Evolutionary conservation across 2,329 filamentous ascomycete genomes (phyloP).

Genomic region (Lecanicillium sp.): DNA sequence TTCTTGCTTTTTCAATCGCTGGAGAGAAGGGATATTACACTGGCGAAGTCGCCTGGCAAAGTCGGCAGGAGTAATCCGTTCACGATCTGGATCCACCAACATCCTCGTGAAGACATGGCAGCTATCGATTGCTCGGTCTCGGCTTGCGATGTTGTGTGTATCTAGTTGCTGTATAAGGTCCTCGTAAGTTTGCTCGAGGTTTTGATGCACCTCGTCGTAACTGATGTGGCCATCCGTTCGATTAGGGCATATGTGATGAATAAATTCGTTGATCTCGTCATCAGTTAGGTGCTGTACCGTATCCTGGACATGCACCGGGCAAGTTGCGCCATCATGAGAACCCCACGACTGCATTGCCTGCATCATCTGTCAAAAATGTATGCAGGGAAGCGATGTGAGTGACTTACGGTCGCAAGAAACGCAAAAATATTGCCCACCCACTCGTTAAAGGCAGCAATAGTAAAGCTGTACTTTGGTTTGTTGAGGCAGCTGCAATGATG

Average conservation of each 20-base stretch:
- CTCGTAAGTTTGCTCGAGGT: constrained; percentile 44
- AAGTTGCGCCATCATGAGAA: too few relatives aligned
- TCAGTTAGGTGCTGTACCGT: constrained; percentile 35
- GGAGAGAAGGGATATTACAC: constrained; percentile 41
- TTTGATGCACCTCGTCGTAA: constrained; percentile 43
- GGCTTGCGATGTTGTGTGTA: constrained; percentile 11
- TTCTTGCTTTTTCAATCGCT: constrained; percentile 38
- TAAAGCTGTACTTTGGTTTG: too few relatives aligned
- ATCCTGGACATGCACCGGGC: too few relatives aligned
- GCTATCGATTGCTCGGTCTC: constrained; percentile 26
- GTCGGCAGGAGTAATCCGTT: constrained; percentile 34
- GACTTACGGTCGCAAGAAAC: too few relatives aligned
- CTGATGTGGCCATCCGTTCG: constrained; percentile 43
- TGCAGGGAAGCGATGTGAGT: too few relatives aligned
- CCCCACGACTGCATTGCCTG: too few relatives aligned
- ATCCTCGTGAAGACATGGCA: constrained; percentile 41
- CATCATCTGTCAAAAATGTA: too few relatives aligned
- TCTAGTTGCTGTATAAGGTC: constrained; percentile 37
- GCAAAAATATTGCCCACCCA: too few relatives aligned
- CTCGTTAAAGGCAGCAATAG: too few relatives aligned
- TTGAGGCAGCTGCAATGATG: too few relatives aligned
- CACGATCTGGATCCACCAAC: constrained; percentile 34
- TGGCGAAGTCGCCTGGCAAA: constrained; percentile 33
- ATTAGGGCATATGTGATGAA: constrained; percentile 47
- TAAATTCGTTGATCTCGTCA: constrained; percentile 42